Evolutionary conservation across 345 rosid genomes (phyloP).

Genomic region (Citrus reticulata): DNA sequence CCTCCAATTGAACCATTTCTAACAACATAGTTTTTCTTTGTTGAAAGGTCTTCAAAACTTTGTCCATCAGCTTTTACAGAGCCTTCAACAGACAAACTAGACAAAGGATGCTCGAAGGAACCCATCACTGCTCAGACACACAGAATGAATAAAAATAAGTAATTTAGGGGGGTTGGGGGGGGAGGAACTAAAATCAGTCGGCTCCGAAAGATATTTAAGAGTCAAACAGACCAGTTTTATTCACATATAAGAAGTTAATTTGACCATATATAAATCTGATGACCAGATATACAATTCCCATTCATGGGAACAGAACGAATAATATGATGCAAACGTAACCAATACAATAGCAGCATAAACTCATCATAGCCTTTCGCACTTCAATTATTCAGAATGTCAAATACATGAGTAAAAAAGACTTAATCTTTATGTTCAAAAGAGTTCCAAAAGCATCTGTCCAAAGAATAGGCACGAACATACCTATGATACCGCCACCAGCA

Average conservation of each 20-base stretch:
- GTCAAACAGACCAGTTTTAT: not conserved
- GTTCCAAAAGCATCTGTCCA: not conserved
- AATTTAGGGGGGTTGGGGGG: not conserved
- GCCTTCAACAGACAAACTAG: constrained; percentile 77
- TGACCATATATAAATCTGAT: not conserved
- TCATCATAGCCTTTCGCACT: not conserved
- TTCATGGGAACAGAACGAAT: not conserved
- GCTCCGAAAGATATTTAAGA: not conserved
- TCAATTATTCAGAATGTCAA: not conserved
- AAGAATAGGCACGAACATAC: constrained; percentile 32
- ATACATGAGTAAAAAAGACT: not conserved
- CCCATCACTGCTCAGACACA: constrained; percentile 74
- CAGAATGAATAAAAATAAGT: constrained; percentile 16
- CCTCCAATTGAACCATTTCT: constrained; percentile 31
- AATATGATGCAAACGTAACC: too few relatives aligned
- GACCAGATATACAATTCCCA: not conserved
- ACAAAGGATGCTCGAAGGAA: constrained; percentile 85
- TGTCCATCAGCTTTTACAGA: constrained; percentile 85
- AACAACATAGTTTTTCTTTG: constrained; percentile 21
- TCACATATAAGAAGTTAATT: not conserved
- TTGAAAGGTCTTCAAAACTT: constrained; percentile 38
- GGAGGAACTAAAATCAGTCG: constrained; percentile 5
- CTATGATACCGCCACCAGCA: constrained; percentile 93
- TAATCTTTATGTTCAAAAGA: not conserved
- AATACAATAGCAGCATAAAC: not conserved